Evolutionary conservation across 1,284 basidiomycete genomes (phyloP), one percentile per base, ranked within the genome.

Genomic region (Leccinum griseonigrum): DNA sequence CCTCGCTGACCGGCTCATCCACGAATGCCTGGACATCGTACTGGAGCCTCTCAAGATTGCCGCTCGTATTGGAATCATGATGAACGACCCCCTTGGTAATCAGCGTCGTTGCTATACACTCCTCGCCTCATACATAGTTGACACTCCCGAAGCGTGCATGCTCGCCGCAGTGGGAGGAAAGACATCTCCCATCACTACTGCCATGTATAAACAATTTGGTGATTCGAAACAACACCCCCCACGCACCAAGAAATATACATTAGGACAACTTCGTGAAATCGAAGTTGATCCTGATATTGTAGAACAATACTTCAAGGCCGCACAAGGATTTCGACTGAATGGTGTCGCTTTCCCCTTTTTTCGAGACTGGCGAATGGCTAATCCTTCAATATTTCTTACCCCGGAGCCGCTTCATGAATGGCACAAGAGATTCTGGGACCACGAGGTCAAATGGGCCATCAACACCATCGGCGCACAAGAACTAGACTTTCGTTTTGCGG

Each of bases 41-140:
- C 26, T 60, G 6, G 13, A 26, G 1, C 60, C 60, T 11, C 40
- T 58, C 14, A 61, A 61, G 43, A 2, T 13, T 8, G 57, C 60
- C 9, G 53, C 52, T 18, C 3, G 3, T 4, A 3, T 61, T 7
- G 53, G 60, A 3, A 28, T 48, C 2, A 58, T 61, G 56, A 46
- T 61, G 52, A 48, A n/a, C 5, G 52, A 61, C 14, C 60, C 14
- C 2, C 16, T 34, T 6, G 57, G 57, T 8, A 54, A 62, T 18
- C 13, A 32, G 3, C 22, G 6, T 5, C 52, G 32, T 50, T 60
- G 58, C 22, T 55, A 16, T 18, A 60, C 59, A 9, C 59, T 52
- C 40, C 16, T 43, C 14, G 40, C n/a, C 8, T 43, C 40, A 18
- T 43, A 43, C 7, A 43, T 43, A 16, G 14, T 16, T 2, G 40